Evolutionary conservation across 495 filamentous ascomycete species (phyloP).

Genomic region (Aspergillus leporis): DNA sequence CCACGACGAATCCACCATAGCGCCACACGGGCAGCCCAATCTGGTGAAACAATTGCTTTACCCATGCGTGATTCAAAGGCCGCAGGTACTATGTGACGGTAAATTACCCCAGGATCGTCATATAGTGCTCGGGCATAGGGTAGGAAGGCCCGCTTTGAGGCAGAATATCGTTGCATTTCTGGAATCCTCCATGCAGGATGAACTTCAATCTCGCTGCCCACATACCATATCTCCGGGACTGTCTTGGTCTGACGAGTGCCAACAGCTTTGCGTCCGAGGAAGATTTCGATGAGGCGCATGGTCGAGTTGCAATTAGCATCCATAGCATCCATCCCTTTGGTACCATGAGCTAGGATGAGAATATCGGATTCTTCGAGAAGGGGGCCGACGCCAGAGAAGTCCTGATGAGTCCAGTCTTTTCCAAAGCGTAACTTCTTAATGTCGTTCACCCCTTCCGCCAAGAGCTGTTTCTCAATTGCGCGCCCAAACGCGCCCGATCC

Average conservation of each 20-base stretch:
- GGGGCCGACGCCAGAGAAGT: neutral
- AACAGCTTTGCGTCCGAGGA: conserved; percentile 4
- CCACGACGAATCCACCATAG: conserved; percentile 24
- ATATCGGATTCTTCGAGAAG: conserved; percentile 13
- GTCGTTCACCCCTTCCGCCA: conserved; percentile 12
- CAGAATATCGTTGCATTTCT: conserved; percentile 10
- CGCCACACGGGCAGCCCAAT: conserved; percentile 13
- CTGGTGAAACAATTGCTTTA: conserved; percentile 8
- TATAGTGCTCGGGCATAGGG: conserved; percentile 20
- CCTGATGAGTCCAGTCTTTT: conserved; percentile 6
- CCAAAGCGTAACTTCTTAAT: conserved; percentile 12
- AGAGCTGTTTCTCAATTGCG: conserved; percentile 12
- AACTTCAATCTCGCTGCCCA: conserved; percentile 18
- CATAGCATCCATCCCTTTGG: conserved; percentile 11
- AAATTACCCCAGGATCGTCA: conserved; percentile 9
- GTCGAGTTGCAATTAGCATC: conserved; percentile 15
- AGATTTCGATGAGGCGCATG: conserved; percentile 11
- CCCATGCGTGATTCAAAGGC: conserved; percentile 12
- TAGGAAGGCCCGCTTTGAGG: conserved; percentile 15
- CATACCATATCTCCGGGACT: conserved; percentile 23
- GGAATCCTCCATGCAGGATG: conserved; percentile 5
- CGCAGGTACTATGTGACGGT: conserved; percentile 20
- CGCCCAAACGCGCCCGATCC: conserved; percentile 16
- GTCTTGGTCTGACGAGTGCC: neutral
- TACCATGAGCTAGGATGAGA: conserved; percentile 15